These are phyloP conservation scores for Phytophthora gonapodyides DNA, from an alignment of 352 stramenopile genomes.

Conservation along the genomic window DNA sequence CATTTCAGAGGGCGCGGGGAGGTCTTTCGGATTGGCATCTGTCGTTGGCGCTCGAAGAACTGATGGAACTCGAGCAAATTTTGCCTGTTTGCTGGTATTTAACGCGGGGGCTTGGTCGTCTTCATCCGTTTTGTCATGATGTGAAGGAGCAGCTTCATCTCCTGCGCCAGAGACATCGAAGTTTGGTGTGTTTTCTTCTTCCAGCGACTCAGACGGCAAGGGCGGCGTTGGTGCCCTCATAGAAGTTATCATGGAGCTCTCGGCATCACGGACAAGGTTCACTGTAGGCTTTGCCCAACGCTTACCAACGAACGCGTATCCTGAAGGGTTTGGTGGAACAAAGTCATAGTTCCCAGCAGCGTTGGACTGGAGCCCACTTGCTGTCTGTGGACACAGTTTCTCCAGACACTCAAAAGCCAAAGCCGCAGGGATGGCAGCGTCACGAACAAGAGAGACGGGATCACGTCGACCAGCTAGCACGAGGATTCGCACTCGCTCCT, in stretches of 20 bases:
- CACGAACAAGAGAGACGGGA: slow-evolving; percentile 55
- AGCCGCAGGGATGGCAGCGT: slow-evolving; percentile 46
- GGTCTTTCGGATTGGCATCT: neutral
- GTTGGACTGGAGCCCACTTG: neutral
- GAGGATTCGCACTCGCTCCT: slow-evolving; percentile 48
- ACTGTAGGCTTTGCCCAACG: slow-evolving; percentile 12
- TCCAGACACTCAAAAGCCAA: slow-evolving; percentile 48
- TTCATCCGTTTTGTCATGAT: slow-evolving; percentile 4
- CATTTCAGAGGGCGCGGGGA: neutral
- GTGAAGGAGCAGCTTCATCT: slow-evolving; percentile 23
- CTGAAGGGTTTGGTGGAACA: slow-evolving; percentile 19
- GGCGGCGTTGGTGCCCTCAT: neutral
- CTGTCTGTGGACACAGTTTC: slow-evolving; percentile 34
- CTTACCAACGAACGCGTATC: slow-evolving; percentile 17
- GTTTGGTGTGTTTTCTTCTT: slow-evolving; percentile 6
- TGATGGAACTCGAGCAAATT: slow-evolving; percentile 1
- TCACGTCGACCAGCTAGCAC: slow-evolving; percentile 56
- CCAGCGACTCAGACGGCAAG: neutral
- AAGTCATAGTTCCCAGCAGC: slow-evolving; percentile 26
- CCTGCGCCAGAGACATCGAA: slow-evolving; percentile 14
- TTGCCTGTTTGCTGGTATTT: neutral
- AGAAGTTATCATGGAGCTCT: neutral
- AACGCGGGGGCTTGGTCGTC: neutral
- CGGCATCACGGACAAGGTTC: neutral
- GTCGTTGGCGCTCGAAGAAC: neutral